Evolutionary conservation across 768 basidiomycete genomes (phyloP).

Genomic region (Boletus tomentosulus): DNA sequence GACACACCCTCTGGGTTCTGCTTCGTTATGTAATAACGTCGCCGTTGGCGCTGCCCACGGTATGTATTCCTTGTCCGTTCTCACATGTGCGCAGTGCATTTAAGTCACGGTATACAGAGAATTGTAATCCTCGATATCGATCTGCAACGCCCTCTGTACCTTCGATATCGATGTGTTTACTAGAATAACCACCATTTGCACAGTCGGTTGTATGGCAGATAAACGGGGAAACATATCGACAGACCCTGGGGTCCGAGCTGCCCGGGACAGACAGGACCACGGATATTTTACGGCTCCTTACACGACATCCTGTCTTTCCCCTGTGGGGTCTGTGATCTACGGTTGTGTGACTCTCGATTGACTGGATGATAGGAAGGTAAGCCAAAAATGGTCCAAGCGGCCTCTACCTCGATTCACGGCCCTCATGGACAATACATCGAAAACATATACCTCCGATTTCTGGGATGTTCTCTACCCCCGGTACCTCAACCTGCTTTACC

Average conservation of each 20-base stretch:
- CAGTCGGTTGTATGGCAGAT: constrained; percentile 90
- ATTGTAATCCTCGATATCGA: constrained; percentile 87
- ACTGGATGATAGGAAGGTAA: constrained; percentile 67
- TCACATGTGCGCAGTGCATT: constrained; percentile 55
- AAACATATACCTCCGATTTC: constrained; percentile 16
- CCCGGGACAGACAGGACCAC: constrained; percentile 46
- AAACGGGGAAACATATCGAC: constrained; percentile 80
- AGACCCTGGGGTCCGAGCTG: constrained; percentile 51
- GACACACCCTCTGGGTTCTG: constrained; percentile 90
- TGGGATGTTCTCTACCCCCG: constrained; percentile 56
- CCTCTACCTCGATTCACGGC: constrained; percentile 43
- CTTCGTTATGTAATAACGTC: constrained; percentile 93
- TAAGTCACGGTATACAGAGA: constrained; percentile 72
- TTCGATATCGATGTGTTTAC: neutral
- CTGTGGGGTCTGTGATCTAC: constrained; percentile 60
- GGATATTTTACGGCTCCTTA: constrained; percentile 86
- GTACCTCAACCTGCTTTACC: constrained; percentile 55
- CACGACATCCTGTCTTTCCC: constrained; percentile 93
- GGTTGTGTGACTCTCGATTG: neutral
- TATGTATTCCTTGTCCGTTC: constrained; percentile 29
- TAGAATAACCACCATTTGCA: constrained; percentile 23
- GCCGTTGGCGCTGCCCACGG: constrained; percentile 89
- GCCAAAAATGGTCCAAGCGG: constrained; percentile 72
- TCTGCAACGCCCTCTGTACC: constrained; percentile 12
- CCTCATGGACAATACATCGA: constrained; percentile 16